Base-by-base conservation (phyloP, 371 early-diverging fungal species). In the Quaeritorhiza haematococci region DNA sequence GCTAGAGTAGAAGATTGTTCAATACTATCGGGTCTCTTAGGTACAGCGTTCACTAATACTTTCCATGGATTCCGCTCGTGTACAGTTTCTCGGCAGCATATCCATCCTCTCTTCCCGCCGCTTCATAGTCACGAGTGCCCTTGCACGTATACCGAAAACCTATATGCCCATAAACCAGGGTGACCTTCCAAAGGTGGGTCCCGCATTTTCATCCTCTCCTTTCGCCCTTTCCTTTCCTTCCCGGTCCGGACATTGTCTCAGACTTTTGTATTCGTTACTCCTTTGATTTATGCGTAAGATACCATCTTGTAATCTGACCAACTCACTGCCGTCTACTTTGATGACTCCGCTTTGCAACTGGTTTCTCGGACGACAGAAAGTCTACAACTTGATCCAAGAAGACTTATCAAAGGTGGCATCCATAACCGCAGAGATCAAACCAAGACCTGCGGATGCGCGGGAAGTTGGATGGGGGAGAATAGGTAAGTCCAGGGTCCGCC, bases 61-160 rank as follows among this genome's bases (percentile, higher is more conserved):
- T 26, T 4, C 49, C 5, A 26, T 33, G 10, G 6, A 5, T 24
- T 32, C 41, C 43, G 33, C 29, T 21, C n/a, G n/a, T 10, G 17
- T 27, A 1, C 33, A 66, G 67, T 29, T 62, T 17, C 33, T 64
- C 21, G 63, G 49, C 2, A 43, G 64, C 13, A 42, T 72, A 27
- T 51, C 58, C 1, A 60, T 72, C 23, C 28, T 66, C 10, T 62
- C 63, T 1, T 58, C 66, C 8, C 49, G 72, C 24, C 64, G 60
- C 34, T 23, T 86, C 7, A 74, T 82, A 4, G 78, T 80, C 15
- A 71, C 80, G 49, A 44, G 74, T 5, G 76, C 84, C 3, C 58
- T 85, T 13, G 73, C 75, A 50, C 81, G 80, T 45, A 86, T 86
- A 35, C 89, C 89, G n/a, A 85, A 86, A 57, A 59, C 80, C 0